Conservation (phyloP, 108 stramenopile species). For the Nitzschia sp. region DNA sequence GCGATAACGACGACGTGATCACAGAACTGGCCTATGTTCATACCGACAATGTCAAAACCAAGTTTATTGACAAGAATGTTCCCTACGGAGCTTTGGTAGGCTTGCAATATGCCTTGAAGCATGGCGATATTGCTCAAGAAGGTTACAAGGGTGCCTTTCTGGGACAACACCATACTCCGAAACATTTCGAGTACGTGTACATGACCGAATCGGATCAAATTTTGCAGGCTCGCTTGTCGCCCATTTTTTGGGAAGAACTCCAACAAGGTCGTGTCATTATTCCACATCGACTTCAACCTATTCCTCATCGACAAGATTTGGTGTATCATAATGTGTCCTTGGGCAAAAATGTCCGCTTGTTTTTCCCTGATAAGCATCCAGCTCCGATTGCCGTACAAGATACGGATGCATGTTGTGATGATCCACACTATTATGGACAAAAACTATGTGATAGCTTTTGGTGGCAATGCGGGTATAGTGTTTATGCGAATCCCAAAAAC, state of each 20-base stretch:
- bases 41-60: background rate
- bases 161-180: conserved; percentile 2
- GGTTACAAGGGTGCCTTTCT: background rate
- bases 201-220: conserved; percentile 53
- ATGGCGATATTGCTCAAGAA: conserved; percentile 27
- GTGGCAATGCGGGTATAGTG: background rate
- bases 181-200: conserved; percentile 44
- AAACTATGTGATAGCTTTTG: background rate
- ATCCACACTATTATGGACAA: background rate
- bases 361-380: background rate
- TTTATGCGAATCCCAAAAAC: background rate
- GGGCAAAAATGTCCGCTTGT: background rate
- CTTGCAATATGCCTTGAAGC: conserved; percentile 36
- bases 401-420: background rate
- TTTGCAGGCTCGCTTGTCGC: conserved; percentile 26
- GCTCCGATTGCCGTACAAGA: background rate
- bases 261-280: conserved; percentile 32
- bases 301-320: conserved; percentile 34
- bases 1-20: too few species aligned
- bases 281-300: conserved; percentile 52
- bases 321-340: background rate
- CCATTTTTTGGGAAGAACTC: conserved; percentile 20
- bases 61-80: conserved; percentile 12
- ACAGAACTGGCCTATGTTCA: conserved; percentile 3
- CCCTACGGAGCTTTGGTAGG: conserved; percentile 39